Conservation (phyloP, 2,329 filamentous ascomycete species). For the Sordariomycetes sp. region DNA sequence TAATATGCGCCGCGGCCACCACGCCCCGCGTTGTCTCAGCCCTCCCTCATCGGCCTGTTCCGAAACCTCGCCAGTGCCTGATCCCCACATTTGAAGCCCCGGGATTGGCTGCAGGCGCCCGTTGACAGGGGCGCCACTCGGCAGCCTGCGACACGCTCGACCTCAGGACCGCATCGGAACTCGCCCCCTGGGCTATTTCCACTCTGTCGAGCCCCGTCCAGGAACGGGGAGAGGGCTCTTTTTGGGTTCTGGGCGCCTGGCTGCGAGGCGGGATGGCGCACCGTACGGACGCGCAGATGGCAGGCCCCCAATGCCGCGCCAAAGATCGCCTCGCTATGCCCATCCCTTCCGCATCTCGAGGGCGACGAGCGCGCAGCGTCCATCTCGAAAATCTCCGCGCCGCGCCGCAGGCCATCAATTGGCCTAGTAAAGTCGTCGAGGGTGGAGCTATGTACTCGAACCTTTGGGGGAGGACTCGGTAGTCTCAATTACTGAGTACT, state of each 20-base stretch:
- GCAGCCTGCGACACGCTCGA: conserved; percentile 1
- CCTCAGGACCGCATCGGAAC: not conserved
- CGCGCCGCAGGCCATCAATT: not conserved
- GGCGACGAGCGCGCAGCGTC: not conserved
- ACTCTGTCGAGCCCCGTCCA: not conserved
- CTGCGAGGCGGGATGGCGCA: not conserved
- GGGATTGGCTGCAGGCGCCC: not conserved
- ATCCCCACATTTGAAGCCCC: conserved; percentile 4
- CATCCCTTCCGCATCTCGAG: not conserved
- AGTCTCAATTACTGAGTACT: not conserved
- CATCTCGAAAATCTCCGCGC: not conserved
- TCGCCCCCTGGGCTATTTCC: not conserved
- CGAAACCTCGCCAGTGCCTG: conserved; percentile 2
- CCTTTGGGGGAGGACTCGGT: not conserved
- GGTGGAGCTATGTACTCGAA: not conserved
- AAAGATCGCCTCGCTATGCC: conserved; percentile 1
- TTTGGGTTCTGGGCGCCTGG: not conserved
- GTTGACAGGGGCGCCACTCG: not conserved
- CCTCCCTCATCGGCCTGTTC: not conserved
- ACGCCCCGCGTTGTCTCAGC: not conserved
- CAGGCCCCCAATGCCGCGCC: not conserved
- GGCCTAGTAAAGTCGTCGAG: not conserved
- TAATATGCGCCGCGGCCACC: not conserved
- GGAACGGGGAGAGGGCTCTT: not conserved
- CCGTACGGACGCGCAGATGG: not conserved